Conservation (phyloP, 352 stramenopile genomes). For the Globisporangium echinulatum region DNA sequence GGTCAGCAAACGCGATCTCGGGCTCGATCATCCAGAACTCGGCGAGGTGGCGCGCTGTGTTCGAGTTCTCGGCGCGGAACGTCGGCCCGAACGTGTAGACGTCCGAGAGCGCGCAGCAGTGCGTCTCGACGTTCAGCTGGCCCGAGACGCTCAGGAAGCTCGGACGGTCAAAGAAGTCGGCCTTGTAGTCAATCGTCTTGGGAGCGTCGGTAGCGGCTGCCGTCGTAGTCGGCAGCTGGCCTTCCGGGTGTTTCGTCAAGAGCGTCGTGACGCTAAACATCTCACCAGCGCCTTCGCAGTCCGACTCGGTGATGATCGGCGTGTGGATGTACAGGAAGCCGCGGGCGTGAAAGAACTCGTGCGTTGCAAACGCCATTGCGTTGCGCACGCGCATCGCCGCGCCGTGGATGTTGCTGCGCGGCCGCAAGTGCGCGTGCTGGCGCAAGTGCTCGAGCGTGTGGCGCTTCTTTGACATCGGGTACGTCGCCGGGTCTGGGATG, state of each 20-base stretch:
- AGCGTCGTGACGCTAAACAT: constrained; percentile 94
- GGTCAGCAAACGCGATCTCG: constrained; percentile 85
- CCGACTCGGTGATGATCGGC: constrained; percentile 93
- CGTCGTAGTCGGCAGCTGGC: constrained; percentile 45
- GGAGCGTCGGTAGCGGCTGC: constrained; percentile 8
- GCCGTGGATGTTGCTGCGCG: constrained; percentile 88
- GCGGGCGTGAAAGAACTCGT: constrained; percentile 91
- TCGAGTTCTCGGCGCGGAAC: constrained; percentile 98
- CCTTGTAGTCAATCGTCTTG: constrained; percentile 81
- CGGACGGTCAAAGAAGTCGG: constrained; percentile 89
- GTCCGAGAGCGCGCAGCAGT: constrained; percentile 84
- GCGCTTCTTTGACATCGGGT: constrained; percentile 92
- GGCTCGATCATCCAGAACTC: constrained; percentile 99
- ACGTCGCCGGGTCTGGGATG: constrained; percentile 82
- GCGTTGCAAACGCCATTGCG: constrained; percentile 90
- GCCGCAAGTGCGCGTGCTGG: constrained; percentile 89
- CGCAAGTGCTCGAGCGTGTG: constrained; percentile 93
- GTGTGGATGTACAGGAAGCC: constrained; percentile 95
- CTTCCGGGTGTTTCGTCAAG: constrained; percentile 74
- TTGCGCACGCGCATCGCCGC: constrained; percentile 91
- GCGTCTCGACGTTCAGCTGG: constrained; percentile 95
- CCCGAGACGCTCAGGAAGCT: constrained; percentile 93
- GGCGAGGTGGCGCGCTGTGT: constrained; percentile 96
- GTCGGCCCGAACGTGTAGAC: constrained; percentile 99
- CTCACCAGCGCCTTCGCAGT: constrained; percentile 98